Base-by-base conservation (phyloP, 2,329 filamentous ascomycete species). In the Fusarium pseudograminearum region DNA sequence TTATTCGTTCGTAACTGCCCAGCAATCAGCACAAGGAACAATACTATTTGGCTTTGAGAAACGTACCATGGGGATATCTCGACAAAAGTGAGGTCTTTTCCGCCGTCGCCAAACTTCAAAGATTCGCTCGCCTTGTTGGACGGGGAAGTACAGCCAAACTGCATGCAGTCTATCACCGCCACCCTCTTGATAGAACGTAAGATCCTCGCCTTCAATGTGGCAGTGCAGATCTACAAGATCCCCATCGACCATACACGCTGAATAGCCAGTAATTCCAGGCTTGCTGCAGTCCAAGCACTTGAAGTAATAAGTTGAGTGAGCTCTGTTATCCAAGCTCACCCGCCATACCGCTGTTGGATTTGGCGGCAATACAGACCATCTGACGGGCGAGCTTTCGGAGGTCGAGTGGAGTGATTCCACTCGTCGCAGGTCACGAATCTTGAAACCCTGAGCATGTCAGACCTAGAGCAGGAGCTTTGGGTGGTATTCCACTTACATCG, bases 71-170 rank as follows among this genome's bases (percentile, higher is more conserved):
- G 53, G 51, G 2, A 64, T 38, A 41, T 64, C 61, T 24, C 59
- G 61, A 24, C 59, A 64, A 14, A 40, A 63, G 2, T 4, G 6
- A 11, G 61, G 51, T 4, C 41, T 64, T 9, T 24, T 46, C 12
- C 30, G 46, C 7, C 50, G n/a, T 5, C 62, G 54, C 62, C 62
- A 65, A 28, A 65, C 26, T 24, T 65, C 61, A 5, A 60, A 31
- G 2, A 65, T 24, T 10, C 42, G 34, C 30, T 65, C 62, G 15
- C 41, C 4, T 10, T 34, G 18, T 16, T 65, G 34, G 0, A 60
- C n/a, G 4, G 62, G 61, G 2, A 65, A 51, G 24, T 60, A 54
- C 11, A 65, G 9, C 62, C 62, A 65, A 15, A 65, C 54, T 12
- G 46, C 47, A 12, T 60, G 54, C 3, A 33, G 15, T 30, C 54